Base-by-base conservation (phyloP, 306 rosid genomes). In the Quercus alba region DNA sequence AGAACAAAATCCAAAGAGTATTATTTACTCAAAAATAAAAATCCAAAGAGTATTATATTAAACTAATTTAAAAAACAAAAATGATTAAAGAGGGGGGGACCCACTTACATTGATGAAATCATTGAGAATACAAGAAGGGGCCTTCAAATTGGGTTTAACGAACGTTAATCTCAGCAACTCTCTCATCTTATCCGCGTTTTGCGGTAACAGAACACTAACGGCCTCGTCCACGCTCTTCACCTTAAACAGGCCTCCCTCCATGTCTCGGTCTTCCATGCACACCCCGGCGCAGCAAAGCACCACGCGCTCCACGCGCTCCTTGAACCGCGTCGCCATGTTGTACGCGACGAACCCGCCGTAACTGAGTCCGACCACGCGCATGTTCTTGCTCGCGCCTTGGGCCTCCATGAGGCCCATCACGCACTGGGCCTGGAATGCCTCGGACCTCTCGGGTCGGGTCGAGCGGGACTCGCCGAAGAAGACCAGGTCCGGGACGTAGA, bases 271-370 rank as follows among this genome's bases (percentile, higher is more conserved):
- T 72, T 94, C 99, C 75, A 86, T 38, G 58, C 91, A 85, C 56
- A 94, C 94, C 11, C 99, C 99, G 19, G 97, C 82, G 49, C 97
- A 92, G 62, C 97, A 93, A 4, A 94, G 66, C 81, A 89, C 97
- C 70, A 94, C 67, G 62, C 89, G 87, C 30, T 85, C 95, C 73
- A 94, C 26, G 44, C 86, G 81, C 77, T 93, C 95, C 20, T 86
- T 82, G 52, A 92, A 94, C 87, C 87, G 95, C 25, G 91, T 88
- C 12, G 93, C 97, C 89, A 94, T 41, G 73, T 95, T 90, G 78
- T 90, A 94, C 1, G 86, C 97, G 57, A 94, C 99, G 28, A 94
- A 91, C 1, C 99, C 99, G 3, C 99, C 99, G 70, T 94, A 94
- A 79, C 99, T 94, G 9, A 94, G 56, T 4, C 99, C 99, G 0